Base-by-base conservation (phyloP, 2,329 filamentous ascomycete genomes). In the Nannizziopsis arthrosporioides region DNA sequence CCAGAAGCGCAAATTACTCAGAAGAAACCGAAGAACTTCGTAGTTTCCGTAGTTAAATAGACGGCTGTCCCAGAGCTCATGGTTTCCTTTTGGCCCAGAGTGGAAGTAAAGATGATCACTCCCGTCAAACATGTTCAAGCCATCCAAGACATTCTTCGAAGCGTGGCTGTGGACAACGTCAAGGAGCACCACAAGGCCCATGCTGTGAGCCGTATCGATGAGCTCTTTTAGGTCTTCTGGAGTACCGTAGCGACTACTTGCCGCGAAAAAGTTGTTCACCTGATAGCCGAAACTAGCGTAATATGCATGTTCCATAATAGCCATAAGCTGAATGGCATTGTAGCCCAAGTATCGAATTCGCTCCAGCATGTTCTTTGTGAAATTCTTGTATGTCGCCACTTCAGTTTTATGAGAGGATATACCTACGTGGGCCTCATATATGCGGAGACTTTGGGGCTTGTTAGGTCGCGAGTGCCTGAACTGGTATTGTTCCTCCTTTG, bases 271-370 rank as follows among this genome's bases (percentile, higher is more conserved):
- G 68, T 85, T 95, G 73, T 96, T 98, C 69, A 98, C 80, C 68
- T 98, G 92, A 67, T 98, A 98, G 41, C 92, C 92, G 60, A 98
- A 98, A 62, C 90, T 96, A 59, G 92, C 92, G 65, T 98, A 98
- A 74, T 98, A 98, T 43, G 92, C 92, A 68, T 98, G 92, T 64
- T 98, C 92, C 90, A 98, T 98, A 62, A 98, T 76, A 40, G 92
- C 92, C 92, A 98, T 98, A 54, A 98, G 75, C 65, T 98, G 92
- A 57, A 98, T 96, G 47, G 89, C 85, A 63, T 98, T 96, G 73
- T 98, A 98, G 36, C 90, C 92, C 38, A 96, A 73, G 54, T 80
- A 73, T 62, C 89, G 83, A 69, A 98, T 96, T 50, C 90, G 80
- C 12, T 90, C 89, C 6, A 98, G 77, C 76, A 94, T 88, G 65